Conservation (phyloP, 805 yeast genomes). For the Metschnikowia koreensis region DNA sequence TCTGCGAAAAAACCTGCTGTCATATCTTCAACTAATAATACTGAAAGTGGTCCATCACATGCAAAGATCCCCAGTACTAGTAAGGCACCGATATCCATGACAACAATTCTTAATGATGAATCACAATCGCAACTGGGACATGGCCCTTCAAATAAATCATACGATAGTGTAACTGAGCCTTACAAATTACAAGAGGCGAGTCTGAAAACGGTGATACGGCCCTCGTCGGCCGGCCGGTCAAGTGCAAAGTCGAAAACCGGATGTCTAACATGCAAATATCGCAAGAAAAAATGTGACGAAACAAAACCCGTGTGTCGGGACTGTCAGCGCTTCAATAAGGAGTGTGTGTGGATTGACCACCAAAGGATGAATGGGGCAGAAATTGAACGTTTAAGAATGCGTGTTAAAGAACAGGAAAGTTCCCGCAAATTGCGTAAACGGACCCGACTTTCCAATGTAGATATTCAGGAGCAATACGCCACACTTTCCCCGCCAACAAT, state of each 20-base stretch:
- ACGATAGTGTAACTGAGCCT: no score
- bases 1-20: no score
- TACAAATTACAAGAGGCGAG: no score
- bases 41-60: no score
- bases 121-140: no score
- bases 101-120: no score
- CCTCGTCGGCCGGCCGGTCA: slow-evolving; percentile 1
- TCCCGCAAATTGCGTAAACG: slow-evolving; percentile 43
- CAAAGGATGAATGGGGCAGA: slow-evolving; percentile 42
- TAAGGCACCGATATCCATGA: no score
- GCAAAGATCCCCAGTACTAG: no score
- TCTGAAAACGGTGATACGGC: no score
- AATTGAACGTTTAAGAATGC: slow-evolving; percentile 30
- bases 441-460: background rate
- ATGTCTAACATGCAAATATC: slow-evolving; percentile 63
- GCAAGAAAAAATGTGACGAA: slow-evolving; percentile 62
- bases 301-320: slow-evolving; percentile 49
- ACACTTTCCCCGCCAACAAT: slow-evolving; percentile 2
- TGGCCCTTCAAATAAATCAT: no score
- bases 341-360: slow-evolving; percentile 48
- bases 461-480: background rate
- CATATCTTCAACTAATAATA: no score
- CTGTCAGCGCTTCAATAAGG: slow-evolving; percentile 44
- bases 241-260: slow-evolving; percentile 48
- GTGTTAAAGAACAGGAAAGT: slow-evolving; percentile 41